These are phyloP conservation scores for Pseudoneurospora amorphoporcata DNA, from an alignment of 495 filamentous ascomycete genomes.

Conservation along the genomic window DNA sequence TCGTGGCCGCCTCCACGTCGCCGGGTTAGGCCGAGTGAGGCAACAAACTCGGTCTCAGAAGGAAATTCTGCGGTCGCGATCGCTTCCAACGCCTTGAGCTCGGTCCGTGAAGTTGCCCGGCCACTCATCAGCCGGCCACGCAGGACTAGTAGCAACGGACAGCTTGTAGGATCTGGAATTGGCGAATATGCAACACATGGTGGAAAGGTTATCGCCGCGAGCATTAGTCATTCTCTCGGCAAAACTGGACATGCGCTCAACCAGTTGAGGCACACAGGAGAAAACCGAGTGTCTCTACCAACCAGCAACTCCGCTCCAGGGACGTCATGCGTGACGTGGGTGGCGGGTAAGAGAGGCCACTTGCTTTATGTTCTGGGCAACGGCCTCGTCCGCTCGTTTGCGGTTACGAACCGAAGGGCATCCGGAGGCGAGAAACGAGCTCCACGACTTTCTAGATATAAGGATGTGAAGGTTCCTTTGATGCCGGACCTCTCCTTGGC, in stretches of 20 bases:
- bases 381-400: conserved; percentile 55
- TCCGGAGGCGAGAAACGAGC: conserved; percentile 28
- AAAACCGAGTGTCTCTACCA: conserved; percentile 72
- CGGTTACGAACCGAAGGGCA: conserved; percentile 41
- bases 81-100: conserved; percentile 52
- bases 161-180: conserved; percentile 44
- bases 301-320: conserved; percentile 33
- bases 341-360: conserved; percentile 42
- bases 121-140: conserved; percentile 39
- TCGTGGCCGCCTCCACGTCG: conserved; percentile 83
- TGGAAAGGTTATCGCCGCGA: conserved; percentile 70
- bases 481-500: conserved; percentile 40
- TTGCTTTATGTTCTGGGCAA: conserved; percentile 48
- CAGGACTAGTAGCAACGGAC: conserved; percentile 35
- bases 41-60: conserved; percentile 24
- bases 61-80: conserved; percentile 42
- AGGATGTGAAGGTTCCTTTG: conserved; percentile 54
- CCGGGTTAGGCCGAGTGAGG: conserved; percentile 33
- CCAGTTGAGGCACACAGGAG: conserved; percentile 70
- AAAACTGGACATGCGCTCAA: conserved; percentile 69
- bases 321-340: conserved; percentile 46
- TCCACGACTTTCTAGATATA: conserved; percentile 41
- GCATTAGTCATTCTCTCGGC: conserved; percentile 73
- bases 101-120: conserved; percentile 48
- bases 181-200: conserved; percentile 61